Percentiles rank a stretch among this genome's conserved stretches.
phyloP scores from a whole-genome alignment of 2,329 filamentous ascomycete genomes.

The Verticillium dahliae region DNA sequence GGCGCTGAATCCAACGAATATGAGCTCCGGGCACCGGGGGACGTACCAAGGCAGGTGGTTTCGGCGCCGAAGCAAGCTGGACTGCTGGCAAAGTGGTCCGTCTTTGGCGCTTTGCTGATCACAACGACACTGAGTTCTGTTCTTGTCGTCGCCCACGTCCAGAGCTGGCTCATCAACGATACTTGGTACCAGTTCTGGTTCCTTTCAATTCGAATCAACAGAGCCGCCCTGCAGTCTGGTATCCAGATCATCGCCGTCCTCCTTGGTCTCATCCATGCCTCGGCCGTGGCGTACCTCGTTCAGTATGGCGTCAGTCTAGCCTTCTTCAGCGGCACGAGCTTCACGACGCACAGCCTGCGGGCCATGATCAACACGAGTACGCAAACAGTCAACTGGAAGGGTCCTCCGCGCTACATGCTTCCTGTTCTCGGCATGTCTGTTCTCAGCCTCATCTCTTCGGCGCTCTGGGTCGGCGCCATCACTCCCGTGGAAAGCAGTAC shows the following conservation, averaged over 20 bases:
- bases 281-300: conserved; percentile 2
- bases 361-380: conserved; percentile 2
- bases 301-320: conserved; percentile 4
- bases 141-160: conserved; percentile 1
- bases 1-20: background rate
- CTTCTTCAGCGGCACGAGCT: conserved; percentile 1
- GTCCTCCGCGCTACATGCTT: background rate
- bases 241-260: conserved; percentile 3
- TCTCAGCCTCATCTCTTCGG: conserved; percentile 2
- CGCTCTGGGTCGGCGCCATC: conserved; percentile 16
- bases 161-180: conserved; percentile 3
- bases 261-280: conserved; percentile 3
- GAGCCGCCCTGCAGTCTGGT: conserved; percentile 2
- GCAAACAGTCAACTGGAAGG: conserved; percentile 1
- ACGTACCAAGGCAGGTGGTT: background rate
- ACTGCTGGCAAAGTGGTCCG: background rate
- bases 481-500: conserved; percentile 13
- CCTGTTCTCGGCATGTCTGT: conserved; percentile 1
- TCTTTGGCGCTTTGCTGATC: background rate
- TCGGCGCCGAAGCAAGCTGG: background rate
- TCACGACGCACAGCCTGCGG: conserved; percentile 2
- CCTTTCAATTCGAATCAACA: conserved; percentile 1
- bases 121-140: conserved; percentile 4
- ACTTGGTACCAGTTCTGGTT: conserved; percentile 4
- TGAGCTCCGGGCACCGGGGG: background rate